Conservation (phyloP, 1,284 basidiomycete genomes). For the Malassezia japonica region DNA sequence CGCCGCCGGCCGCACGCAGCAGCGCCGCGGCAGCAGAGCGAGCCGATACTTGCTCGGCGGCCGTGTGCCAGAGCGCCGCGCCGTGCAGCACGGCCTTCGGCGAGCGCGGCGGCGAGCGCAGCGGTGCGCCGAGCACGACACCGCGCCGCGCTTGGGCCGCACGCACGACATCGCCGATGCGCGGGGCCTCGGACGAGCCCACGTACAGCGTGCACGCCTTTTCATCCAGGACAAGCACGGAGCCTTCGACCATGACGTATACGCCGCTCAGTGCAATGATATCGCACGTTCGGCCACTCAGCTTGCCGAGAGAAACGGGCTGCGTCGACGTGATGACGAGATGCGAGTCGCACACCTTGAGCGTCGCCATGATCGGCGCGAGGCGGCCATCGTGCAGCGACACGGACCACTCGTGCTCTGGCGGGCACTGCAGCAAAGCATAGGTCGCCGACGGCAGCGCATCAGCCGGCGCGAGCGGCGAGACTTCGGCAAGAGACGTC, state of each 20-base stretch:
- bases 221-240: not conserved
- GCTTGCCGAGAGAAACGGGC: not conserved
- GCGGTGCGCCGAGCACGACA: not conserved
- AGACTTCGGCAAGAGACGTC: not conserved
- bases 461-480: not conserved
- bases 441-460: not conserved
- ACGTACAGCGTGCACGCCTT: not conserved
- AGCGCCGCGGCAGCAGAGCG: not conserved
- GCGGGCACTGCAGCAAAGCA: not conserved
- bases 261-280: slow-evolving; percentile 3
- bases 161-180: not conserved
- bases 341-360: not conserved
- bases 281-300: slow-evolving; percentile 1
- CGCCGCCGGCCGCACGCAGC: not conserved
- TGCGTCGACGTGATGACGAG: not conserved
- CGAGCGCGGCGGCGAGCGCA: not conserved
- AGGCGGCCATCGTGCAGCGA: not conserved
- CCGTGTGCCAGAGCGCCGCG: not conserved
- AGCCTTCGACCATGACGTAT: not conserved
- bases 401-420: not conserved
- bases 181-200: not conserved
- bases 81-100: not conserved
- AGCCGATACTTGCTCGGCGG: not conserved
- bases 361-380: not conserved
- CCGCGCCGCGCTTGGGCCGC: not conserved